These are phyloP conservation scores for Colletotrichum salicis DNA, from an alignment of 2,329 filamentous ascomycete species.

Conservation along the genomic window DNA sequence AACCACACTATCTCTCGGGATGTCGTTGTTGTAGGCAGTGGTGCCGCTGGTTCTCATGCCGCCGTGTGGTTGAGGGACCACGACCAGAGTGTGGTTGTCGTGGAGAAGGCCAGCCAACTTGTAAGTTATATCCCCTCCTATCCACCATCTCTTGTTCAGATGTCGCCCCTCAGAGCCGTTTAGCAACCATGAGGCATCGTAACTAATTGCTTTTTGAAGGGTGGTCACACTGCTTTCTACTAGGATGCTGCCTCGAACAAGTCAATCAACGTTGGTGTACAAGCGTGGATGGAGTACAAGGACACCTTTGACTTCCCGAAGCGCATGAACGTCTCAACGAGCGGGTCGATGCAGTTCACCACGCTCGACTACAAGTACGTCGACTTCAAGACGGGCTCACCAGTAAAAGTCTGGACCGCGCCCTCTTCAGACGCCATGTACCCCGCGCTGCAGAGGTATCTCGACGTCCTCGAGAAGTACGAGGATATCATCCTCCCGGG, in stretches of 20 bases:
- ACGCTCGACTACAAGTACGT: constrained; percentile 40
- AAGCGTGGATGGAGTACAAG: constrained; percentile 44
- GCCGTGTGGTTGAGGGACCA: constrained; percentile 51
- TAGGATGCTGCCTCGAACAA: constrained; percentile 41
- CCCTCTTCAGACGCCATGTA: constrained; percentile 39
- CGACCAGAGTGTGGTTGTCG: constrained; percentile 48
- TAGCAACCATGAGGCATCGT: background rate
- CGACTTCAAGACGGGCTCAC: constrained; percentile 50
- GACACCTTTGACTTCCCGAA: constrained; percentile 46
- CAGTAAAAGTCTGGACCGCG: constrained; percentile 40
- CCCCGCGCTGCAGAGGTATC: constrained; percentile 43
- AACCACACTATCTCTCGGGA: constrained; percentile 36
- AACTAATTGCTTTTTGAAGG: constrained; percentile 29
- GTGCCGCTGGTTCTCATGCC: constrained; percentile 51
- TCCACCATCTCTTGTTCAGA: background rate
- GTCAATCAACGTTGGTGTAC: constrained; percentile 38
- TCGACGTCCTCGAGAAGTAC: constrained; percentile 43
- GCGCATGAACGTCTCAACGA: constrained; percentile 45
- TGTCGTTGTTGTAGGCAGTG: constrained; percentile 54
- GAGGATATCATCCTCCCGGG: constrained; percentile 47
- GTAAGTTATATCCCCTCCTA: constrained; percentile 33
- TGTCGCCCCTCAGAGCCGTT: background rate
- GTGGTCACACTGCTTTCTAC: constrained; percentile 47
- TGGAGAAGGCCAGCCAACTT: constrained; percentile 49
- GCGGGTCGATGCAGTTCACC: constrained; percentile 41